phyloP scores from a whole-genome alignment of 306 rosid species.

The Psophocarpus tetragonolobus region DNA sequence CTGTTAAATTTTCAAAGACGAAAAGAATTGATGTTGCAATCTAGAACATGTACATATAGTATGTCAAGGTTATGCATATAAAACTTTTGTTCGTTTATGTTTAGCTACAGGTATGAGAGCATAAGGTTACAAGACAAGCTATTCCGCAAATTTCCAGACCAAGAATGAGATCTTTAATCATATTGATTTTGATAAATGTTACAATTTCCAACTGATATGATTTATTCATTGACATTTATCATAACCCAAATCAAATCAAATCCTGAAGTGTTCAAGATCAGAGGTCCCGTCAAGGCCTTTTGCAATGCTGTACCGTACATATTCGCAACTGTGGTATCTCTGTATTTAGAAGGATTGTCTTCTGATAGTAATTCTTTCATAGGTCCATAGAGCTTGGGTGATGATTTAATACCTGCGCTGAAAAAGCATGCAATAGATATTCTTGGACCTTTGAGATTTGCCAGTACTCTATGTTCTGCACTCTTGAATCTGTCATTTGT shows the following conservation, averaged over 20 bases:
- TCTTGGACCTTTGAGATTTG: constrained; percentile 32
- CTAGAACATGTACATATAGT: not conserved
- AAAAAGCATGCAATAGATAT: constrained; percentile 37
- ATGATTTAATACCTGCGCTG: not conserved
- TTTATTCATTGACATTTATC: not conserved
- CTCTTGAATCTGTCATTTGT: constrained; percentile 42
- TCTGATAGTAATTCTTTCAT: constrained; percentile 34
- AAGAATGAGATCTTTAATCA: not conserved
- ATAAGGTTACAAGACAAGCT: not conserved
- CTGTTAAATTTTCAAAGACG: not conserved
- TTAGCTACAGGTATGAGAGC: not conserved
- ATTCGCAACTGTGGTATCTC: constrained; percentile 35
- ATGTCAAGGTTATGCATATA: not conserved
- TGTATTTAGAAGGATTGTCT: constrained; percentile 29
- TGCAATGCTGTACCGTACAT: not conserved
- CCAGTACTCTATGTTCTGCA: constrained; percentile 31
- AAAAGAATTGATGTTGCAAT: not conserved
- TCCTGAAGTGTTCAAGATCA: constrained; percentile 28
- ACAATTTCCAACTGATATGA: not conserved
- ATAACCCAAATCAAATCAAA: constrained; percentile 21
- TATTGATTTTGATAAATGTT: constrained; percentile 2
- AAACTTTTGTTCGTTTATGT: not conserved
- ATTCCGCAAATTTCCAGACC: not conserved
- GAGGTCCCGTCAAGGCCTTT: constrained; percentile 38
- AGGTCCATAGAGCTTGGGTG: constrained; percentile 23